These are phyloP conservation scores for Xenosphaeropsis pyriputrescens DNA, from an alignment of 2,329 filamentous ascomycete genomes.

Conservation along the genomic window DNA sequence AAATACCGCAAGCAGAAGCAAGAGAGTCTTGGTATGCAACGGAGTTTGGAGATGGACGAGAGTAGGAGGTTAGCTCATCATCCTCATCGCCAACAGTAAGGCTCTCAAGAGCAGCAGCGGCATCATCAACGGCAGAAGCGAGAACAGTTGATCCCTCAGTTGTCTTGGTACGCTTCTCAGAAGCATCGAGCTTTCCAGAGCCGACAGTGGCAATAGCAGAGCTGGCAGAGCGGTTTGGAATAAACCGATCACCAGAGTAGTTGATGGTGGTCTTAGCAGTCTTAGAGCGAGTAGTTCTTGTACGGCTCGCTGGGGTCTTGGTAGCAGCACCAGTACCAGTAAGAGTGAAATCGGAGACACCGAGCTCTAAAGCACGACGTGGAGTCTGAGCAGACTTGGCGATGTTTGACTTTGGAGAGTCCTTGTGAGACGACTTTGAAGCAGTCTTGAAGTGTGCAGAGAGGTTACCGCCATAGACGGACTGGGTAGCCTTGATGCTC, in stretches of 20 bases:
- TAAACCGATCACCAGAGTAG: conserved; percentile 83
- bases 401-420: conserved; percentile 96
- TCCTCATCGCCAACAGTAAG: conserved; percentile 61
- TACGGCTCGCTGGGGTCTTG: conserved; percentile 45
- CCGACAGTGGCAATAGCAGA: conserved; percentile 74
- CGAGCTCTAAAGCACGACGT: conserved; percentile 71
- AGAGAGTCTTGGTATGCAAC: conserved; percentile 86
- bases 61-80: conserved; percentile 45
- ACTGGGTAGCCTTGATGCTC: conserved; percentile 43
- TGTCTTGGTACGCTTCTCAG: conserved; percentile 60
- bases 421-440: conserved; percentile 54
- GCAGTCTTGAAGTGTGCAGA: conserved; percentile 61
- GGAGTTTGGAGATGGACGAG: conserved; percentile 72
- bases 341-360: conserved; percentile 83
- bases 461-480: conserved; percentile 68
- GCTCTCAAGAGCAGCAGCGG: conserved; percentile 64
- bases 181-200: conserved; percentile 64
- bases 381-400: conserved; percentile 61
- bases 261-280: conserved; percentile 61
- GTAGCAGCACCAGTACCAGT: conserved; percentile 58
- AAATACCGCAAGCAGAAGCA: conserved; percentile 82
- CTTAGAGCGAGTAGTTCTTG: conserved; percentile 37
- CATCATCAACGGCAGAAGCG: conserved; percentile 57
- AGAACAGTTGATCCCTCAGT: conserved; percentile 67
- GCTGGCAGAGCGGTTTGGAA: conserved; percentile 83